phyloP scores from a whole-genome alignment of 1,284 basidiomycete species.

The Athelia psychrophila region DNA sequence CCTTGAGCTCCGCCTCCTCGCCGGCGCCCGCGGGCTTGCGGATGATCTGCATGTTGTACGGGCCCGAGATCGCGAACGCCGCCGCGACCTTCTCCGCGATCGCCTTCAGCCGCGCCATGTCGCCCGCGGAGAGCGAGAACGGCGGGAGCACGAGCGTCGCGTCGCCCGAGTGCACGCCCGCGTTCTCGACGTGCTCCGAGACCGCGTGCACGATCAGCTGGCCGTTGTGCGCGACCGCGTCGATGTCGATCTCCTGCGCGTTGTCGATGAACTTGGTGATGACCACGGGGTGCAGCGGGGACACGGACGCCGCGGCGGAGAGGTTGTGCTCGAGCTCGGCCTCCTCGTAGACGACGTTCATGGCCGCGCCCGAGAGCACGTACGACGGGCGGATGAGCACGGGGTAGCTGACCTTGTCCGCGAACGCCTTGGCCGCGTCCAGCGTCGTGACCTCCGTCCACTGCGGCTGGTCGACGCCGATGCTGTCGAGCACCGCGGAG shows the following conservation, averaged over 20 bases:
- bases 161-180: constrained; percentile 98
- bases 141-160: constrained; percentile 98
- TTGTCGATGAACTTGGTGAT: constrained; percentile 98
- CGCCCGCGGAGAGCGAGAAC: constrained; percentile 73
- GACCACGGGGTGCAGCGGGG: constrained; percentile 96
- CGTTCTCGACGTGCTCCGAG: constrained; percentile 98
- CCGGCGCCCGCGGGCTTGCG: constrained; percentile 65
- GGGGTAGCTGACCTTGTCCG: constrained; percentile 84
- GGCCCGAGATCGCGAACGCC: constrained; percentile 96
- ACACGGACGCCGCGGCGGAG: constrained; percentile 92
- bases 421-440: constrained; percentile 91
- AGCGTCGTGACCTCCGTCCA: constrained; percentile 93
- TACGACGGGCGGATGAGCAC: constrained; percentile 97
- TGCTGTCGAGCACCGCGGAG: constrained; percentile 91
- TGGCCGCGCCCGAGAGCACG: constrained; percentile 97
- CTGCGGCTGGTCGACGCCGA: constrained; percentile 96
- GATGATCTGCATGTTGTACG: constrained; percentile 99
- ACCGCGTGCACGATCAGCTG: constrained; percentile 94
- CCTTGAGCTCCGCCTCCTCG: constrained; percentile 79
- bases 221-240: constrained; percentile 95
- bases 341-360: constrained; percentile 98
- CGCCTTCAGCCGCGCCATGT: constrained; percentile 86
- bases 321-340: constrained; percentile 88
- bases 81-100: constrained; percentile 95
- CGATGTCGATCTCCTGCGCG: constrained; percentile 97